phyloP scores from a whole-genome alignment of 257 asterid species.

The Fraxinus quadrangulata region DNA sequence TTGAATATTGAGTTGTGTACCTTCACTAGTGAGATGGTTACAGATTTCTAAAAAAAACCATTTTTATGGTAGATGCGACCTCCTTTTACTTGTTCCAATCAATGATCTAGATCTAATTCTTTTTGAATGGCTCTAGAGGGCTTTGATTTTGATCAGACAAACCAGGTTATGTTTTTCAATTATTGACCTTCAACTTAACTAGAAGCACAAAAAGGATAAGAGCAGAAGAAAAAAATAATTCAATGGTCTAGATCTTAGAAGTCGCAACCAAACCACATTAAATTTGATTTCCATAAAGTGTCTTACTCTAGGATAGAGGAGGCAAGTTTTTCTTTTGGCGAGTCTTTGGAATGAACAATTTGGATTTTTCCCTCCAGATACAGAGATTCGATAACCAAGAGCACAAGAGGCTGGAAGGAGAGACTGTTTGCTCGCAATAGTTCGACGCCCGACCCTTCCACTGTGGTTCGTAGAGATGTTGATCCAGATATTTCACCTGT shows the following conservation, averaged over 20 bases:
- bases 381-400: conserved; percentile 65
- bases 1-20: no score
- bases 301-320: neutral
- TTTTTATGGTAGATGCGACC: no score
- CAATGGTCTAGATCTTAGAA: neutral
- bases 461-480: conserved; percentile 42
- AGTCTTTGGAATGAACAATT: neutral
- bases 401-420: conserved; percentile 77
- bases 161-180: neutral
- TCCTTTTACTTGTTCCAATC: no score
- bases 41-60: no score
- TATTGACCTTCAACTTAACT: neutral
- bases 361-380: conserved; percentile 29
- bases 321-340: neutral
- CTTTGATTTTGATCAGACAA: no score
- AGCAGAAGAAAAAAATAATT: neutral
- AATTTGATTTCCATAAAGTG: neutral
- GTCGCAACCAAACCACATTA: neutral
- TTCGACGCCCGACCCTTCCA: conserved; percentile 37
- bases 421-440: conserved; percentile 57
- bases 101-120: no score
- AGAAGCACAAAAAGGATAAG: neutral
- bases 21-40: no score
- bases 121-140: no score
- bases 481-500: conserved; percentile 39